Percentiles rank a stretch among this genome's conserved stretches.
phyloP scores from a whole-genome alignment of 2,329 filamentous ascomycete species.

The Fusarium protoensiforme region DNA sequence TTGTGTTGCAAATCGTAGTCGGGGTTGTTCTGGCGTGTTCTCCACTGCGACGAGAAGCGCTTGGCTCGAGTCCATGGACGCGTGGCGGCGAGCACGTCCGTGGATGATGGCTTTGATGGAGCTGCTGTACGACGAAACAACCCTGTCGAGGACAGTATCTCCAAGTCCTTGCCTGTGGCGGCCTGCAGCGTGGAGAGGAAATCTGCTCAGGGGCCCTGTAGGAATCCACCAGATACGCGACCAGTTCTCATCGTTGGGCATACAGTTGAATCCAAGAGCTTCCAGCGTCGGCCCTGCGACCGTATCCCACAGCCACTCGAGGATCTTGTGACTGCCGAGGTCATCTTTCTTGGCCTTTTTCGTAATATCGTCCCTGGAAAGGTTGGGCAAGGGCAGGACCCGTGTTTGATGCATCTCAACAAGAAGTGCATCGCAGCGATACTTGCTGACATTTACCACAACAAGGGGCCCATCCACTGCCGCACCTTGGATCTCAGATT shows the following conservation, averaged over 20 bases:
- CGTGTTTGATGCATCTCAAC: not conserved
- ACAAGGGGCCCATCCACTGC: not conserved
- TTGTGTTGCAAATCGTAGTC: not conserved
- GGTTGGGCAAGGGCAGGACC: not conserved
- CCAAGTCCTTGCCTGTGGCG: not conserved
- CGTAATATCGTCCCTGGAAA: not conserved
- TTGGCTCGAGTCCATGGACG: accelerated
- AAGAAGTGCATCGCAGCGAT: not conserved
- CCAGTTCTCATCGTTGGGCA: not conserved
- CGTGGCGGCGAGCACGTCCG: not conserved
- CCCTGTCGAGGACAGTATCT: not conserved
- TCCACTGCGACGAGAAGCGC: not conserved
- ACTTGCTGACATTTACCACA: not conserved
- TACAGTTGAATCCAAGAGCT: not conserved
- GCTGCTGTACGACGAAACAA: not conserved
- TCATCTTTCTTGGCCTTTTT: not conserved
- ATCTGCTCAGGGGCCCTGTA: conserved; percentile 3
- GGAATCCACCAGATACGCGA: not conserved
- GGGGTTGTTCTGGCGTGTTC: not conserved
- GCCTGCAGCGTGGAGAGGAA: conserved; percentile 5
- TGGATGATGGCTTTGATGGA: not conserved
- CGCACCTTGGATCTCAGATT: not conserved
- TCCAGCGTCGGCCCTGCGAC: not conserved
- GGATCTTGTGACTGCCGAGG: not conserved
- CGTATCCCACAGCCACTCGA: not conserved